Percentiles rank a stretch among this genome's conserved stretches.
Evolutionary conservation across 2,329 filamentous ascomycete genomes (phyloP).

Genomic region (Berkeleyomyces rouxiae): DNA sequence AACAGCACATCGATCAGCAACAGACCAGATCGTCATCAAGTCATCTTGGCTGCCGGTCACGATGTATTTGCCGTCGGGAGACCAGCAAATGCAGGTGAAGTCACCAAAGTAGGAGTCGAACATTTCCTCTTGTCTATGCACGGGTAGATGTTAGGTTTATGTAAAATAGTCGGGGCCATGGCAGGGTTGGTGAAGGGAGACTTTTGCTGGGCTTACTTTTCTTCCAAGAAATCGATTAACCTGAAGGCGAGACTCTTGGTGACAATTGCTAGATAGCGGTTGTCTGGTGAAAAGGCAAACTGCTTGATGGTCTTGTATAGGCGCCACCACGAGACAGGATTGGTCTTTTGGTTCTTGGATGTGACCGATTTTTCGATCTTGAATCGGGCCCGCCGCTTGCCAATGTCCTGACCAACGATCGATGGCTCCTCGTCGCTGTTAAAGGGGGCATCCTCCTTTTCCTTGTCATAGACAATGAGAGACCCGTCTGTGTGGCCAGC

Average conservation of each 20-base stretch:
- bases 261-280: slow-evolving; percentile 71
- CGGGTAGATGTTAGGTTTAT: neutral
- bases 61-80: slow-evolving; percentile 89
- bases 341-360: slow-evolving; percentile 82
- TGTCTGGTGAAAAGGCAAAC: slow-evolving; percentile 84
- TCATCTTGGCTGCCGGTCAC: slow-evolving; percentile 93
- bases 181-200: neutral
- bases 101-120: slow-evolving; percentile 90
- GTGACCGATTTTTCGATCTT: slow-evolving; percentile 80
- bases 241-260: slow-evolving; percentile 81
- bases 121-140: slow-evolving; percentile 57
- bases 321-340: slow-evolving; percentile 87
- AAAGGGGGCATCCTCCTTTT: slow-evolving; percentile 78
- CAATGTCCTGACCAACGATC: slow-evolving; percentile 18
- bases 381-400: slow-evolving; percentile 27
- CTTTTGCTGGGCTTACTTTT: slow-evolving; percentile 44
- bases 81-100: slow-evolving; percentile 89
- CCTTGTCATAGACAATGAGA: slow-evolving; percentile 89
- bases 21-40: slow-evolving; percentile 86
- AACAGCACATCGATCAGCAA: slow-evolving; percentile 67
- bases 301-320: slow-evolving; percentile 82
- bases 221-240: slow-evolving; percentile 80
- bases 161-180: too few species aligned
- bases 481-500: slow-evolving; percentile 85
- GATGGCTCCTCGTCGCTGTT: slow-evolving; percentile 44